phyloP scores from a whole-genome alignment of 1,284 basidiomycete genomes.

The Meira miltonrushii region DNA sequence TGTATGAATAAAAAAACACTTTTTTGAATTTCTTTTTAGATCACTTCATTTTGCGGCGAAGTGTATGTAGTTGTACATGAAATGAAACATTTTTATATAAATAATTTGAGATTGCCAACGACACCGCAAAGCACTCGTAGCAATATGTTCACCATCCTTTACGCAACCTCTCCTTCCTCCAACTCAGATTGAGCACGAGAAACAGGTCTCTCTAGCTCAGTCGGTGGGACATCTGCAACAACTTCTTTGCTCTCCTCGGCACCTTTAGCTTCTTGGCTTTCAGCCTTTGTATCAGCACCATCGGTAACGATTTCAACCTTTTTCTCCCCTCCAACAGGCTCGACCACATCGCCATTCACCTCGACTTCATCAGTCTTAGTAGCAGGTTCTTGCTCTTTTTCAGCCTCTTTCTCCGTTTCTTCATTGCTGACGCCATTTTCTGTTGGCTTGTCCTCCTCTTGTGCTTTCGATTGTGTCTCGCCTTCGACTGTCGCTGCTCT shows the following conservation, averaged over 20 bases:
- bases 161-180: slow-evolving; percentile 4
- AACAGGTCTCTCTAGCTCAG: not conserved
- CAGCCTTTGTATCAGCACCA: not conserved
- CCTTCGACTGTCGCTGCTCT: not conserved
- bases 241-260: not conserved
- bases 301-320: not conserved
- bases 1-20: not conserved
- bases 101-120: not conserved
- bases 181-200: slow-evolving; percentile 6
- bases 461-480: not conserved
- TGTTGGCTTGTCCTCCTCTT: not conserved
- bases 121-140: not conserved
- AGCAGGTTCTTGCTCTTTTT: too few relatives aligned
- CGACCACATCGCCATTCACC: not conserved
- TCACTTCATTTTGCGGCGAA: not conserved
- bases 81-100: not conserved
- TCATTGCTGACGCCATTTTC: not conserved
- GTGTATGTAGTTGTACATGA: too few relatives aligned
- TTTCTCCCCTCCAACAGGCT: not conserved
- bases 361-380: not conserved
- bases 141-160: not conserved
- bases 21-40: not conserved
- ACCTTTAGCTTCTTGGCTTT: not conserved
- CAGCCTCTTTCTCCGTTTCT: not conserved
- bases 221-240: not conserved